These are phyloP conservation scores for grape (Vitis vinifera) DNA, from an alignment of 164 flowering plant genomes.

Conservation along the genomic window DNA sequence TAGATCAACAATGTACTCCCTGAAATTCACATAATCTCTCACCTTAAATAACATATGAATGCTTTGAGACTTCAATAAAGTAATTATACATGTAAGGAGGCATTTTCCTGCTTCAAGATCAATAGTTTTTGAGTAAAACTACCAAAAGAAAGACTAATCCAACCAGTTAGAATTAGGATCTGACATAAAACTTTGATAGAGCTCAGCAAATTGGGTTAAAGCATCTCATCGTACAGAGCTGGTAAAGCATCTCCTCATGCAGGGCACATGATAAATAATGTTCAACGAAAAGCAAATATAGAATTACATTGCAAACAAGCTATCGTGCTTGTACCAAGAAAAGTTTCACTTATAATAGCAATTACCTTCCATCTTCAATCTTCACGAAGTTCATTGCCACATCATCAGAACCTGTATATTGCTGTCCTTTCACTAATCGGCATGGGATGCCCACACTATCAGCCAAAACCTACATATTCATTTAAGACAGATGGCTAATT, in stretches of 20 bases:
- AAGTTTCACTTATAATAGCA: not conserved
- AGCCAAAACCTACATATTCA: constrained; percentile 69
- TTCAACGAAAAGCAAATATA: not conserved
- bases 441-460: constrained; percentile 83
- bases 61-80: not conserved
- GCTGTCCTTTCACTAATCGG: constrained; percentile 83
- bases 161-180: too few relatives aligned
- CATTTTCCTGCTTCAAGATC: not conserved
- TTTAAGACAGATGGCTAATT: constrained; percentile 1
- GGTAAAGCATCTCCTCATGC: too few relatives aligned
- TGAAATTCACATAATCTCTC: constrained; percentile 34
- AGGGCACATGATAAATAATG: too few relatives aligned
- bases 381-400: constrained; percentile 86
- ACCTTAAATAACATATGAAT: constrained; percentile 6
- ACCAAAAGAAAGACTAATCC: too few relatives aligned
- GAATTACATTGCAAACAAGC: not conserved
- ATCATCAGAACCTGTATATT: constrained; percentile 80
- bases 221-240: too few relatives aligned
- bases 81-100: not conserved
- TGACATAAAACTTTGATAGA: too few relatives aligned
- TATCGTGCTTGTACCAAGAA: not conserved
- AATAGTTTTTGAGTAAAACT: not conserved
- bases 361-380: constrained; percentile 83
- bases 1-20: constrained; percentile 96
- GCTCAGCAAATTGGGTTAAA: too few relatives aligned